phyloP scores from a whole-genome alignment of 495 filamentous ascomycete genomes.

The Pyrenopolyporus hunteri region DNA sequence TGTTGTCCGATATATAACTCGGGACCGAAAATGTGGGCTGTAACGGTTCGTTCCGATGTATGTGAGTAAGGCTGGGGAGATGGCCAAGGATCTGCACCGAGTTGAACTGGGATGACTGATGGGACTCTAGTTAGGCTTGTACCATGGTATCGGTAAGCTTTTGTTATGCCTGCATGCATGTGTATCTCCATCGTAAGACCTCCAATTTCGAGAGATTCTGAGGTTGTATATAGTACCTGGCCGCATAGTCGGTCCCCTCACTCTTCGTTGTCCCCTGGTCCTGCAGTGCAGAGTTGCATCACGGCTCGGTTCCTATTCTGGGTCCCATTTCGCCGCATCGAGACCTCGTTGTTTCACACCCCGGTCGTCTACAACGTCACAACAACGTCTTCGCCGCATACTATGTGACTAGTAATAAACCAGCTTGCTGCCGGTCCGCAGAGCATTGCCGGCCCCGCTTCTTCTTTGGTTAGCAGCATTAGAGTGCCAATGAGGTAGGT shows the following conservation, averaged over 20 bases:
- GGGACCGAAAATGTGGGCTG: slow-evolving; percentile 10
- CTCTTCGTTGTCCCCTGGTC: slow-evolving; percentile 24
- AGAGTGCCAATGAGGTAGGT: neutral
- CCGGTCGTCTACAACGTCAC: slow-evolving; percentile 25
- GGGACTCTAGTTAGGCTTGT: slow-evolving; percentile 6
- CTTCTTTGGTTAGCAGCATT: slow-evolving; percentile 3
- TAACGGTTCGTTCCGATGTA: too few relatives aligned
- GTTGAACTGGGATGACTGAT: slow-evolving; percentile 4
- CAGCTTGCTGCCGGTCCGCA: neutral
- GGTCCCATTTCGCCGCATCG: slow-evolving; percentile 35
- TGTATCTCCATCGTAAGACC: slow-evolving; percentile 20
- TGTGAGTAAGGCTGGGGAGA: neutral
- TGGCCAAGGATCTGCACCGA: slow-evolving; percentile 1
- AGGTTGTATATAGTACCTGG: slow-evolving; percentile 37
- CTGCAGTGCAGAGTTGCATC: slow-evolving; percentile 39
- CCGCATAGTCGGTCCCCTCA: slow-evolving; percentile 37
- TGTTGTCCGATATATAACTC: slow-evolving; percentile 17
- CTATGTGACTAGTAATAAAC: slow-evolving; percentile 18
- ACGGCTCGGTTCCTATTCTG: slow-evolving; percentile 33
- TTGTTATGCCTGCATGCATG: slow-evolving; percentile 30
- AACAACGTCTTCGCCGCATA: slow-evolving; percentile 17
- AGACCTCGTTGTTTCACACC: slow-evolving; percentile 36
- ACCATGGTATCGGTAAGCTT: slow-evolving; percentile 35
- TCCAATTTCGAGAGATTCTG: slow-evolving; percentile 17
- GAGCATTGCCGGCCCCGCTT: slow-evolving; percentile 6